Evolutionary conservation across 202 grass and related monocot genomes (phyloP), one percentile per base, ranked within the genome.

Genomic region (Alloteropsis angusta): DNA sequence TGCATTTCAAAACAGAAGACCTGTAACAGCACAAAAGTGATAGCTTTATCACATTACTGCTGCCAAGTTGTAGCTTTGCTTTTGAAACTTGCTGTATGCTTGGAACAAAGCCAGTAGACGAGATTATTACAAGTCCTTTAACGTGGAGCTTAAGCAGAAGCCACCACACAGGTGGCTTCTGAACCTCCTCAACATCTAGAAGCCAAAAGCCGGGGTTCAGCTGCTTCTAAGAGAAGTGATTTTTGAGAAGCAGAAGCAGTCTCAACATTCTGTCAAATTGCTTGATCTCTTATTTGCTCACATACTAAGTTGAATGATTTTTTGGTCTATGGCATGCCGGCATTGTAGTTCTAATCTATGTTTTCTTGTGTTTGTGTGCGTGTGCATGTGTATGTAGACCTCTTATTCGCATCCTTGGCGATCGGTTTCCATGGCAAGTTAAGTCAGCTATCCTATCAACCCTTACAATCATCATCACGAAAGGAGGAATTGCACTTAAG

Each of bases 401-500:
- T 80, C 92, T 98, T 83, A 98, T 98, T 63, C 87, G 96, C 32
- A 98, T 98, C 71, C 90, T 98, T 39, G 92, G 92, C 10, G 96
- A 98, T 74, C 92, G 92, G 46, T 98, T 95, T 80, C 85, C 96
- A 37, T 98, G 96, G 96, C 96, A 98, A 95, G 96, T 98, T 59
- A 98, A 98, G 87, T 87, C 96, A 42, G 92, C 96, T 46, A 98
- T 95, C 75, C 75, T 98, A 67, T 93, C 92, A 79, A 98, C 96
- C 71, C 78, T 98, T 39, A 95, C 96, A 69, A 91, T 95, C 81
- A 95, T 98, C 75, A 98, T 98, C 54, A 68, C 67, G 19, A 98
- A 95, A 98, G 96, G 96, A 64, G 96, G 92, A 73, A 90, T 95
- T 91, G 87, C 96, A 41, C 92, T 95, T 76, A 98, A 93, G 75